Conservation (phyloP, 257 asterid species). For the Petunia axillaris region DNA sequence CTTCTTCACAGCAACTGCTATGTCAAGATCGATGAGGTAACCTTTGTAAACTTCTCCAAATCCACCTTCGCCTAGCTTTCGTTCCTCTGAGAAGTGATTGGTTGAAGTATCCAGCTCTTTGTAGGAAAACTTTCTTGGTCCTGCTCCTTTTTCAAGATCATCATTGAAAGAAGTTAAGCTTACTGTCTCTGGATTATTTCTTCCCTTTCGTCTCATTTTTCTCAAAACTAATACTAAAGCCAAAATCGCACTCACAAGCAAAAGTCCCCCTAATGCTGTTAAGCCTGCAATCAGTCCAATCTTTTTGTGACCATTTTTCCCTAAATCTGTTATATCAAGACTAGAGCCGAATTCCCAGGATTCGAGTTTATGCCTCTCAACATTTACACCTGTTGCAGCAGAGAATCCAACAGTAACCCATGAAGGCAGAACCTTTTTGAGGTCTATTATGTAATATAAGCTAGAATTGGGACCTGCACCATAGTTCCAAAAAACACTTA, state of each 20-base stretch:
- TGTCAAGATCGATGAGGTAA: constrained; percentile 34
- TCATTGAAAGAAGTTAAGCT: constrained; percentile 37
- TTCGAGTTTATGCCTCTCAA: constrained; percentile 32
- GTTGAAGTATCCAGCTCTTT: constrained; percentile 40
- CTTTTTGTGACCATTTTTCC: background rate
- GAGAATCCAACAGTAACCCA: constrained; percentile 42
- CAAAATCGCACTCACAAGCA: constrained; percentile 28
- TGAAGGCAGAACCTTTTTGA: constrained; percentile 37
- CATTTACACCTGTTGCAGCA: constrained; percentile 39
- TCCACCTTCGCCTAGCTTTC: constrained; percentile 47
- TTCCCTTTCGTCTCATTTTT: constrained; percentile 24
- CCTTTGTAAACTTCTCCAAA: constrained; percentile 48
- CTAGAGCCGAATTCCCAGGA: constrained; percentile 43
- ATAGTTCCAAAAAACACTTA: constrained; percentile 45
- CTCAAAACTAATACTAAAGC: constrained; percentile 14
- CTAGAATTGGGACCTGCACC: constrained; percentile 29
- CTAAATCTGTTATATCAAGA: constrained; percentile 24
- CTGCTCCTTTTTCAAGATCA: constrained; percentile 50
- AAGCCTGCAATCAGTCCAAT: constrained; percentile 34
- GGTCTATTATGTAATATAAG: constrained; percentile 35
- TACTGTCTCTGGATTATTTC: constrained; percentile 22
- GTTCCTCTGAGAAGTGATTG: constrained; percentile 39
- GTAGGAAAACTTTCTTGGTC: constrained; percentile 45
- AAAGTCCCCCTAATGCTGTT: constrained; percentile 11
- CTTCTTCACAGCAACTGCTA: constrained; percentile 46